Evolutionary conservation across 1,284 basidiomycete genomes (phyloP).

Genomic region (Trichosporon asahii): DNA sequence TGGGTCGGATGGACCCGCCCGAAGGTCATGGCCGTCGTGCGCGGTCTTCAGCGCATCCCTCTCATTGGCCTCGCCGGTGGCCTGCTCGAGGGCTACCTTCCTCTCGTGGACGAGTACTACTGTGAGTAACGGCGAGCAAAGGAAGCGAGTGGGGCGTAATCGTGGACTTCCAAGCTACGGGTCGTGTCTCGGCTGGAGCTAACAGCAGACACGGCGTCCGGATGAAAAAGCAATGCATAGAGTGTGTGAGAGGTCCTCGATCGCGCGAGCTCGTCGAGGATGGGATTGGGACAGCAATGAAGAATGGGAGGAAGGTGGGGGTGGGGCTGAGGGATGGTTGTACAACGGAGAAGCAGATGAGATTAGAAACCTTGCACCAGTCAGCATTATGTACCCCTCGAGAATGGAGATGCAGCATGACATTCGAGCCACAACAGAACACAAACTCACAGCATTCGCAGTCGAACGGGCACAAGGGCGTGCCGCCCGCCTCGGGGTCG

Average conservation of each 20-base stretch:
- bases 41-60: constrained; percentile 62
- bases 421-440: too few relatives aligned
- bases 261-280: not conserved
- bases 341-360: constrained; percentile 17
- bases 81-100: constrained; percentile 83
- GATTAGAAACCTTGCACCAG: constrained; percentile 56
- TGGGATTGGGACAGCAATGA: too few relatives aligned
- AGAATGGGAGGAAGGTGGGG: not conserved
- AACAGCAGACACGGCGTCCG: constrained; percentile 19
- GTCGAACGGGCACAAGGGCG: constrained; percentile 64
- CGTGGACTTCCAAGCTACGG: not conserved
- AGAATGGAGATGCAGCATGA: not conserved
- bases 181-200: constrained; percentile 2
- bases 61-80: constrained; percentile 71
- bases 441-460: constrained; percentile 71
- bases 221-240: constrained; percentile 3
- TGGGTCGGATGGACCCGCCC: constrained; percentile 83
- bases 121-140: constrained; percentile 59
- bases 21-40: constrained; percentile 65
- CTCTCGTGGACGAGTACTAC: constrained; percentile 90
- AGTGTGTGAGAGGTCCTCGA: not conserved
- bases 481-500: constrained; percentile 68
- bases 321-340: constrained; percentile 8
- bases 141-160: not conserved
- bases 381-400: constrained; percentile 21